phyloP scores from a whole-genome alignment of 1,139 yeast species.

The Blastobotrys persicus region DNA sequence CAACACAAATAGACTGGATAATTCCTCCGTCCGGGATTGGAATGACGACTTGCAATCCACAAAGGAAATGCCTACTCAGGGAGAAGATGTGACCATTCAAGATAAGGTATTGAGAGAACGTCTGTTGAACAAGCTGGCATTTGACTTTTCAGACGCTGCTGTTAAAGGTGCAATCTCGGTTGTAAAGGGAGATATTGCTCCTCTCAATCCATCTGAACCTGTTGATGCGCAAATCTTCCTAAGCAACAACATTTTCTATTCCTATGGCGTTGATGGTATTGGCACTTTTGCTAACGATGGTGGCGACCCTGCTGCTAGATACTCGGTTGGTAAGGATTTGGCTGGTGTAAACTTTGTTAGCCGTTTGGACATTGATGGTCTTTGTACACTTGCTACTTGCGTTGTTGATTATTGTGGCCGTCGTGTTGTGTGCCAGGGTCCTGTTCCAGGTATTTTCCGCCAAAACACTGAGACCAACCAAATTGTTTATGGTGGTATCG shows the following conservation, averaged over 20 bases:
- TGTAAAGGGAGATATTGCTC: conserved; percentile 65
- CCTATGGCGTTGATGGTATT: conserved; percentile 71
- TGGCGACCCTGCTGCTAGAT: conserved; percentile 84
- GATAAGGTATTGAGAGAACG: conserved; percentile 78
- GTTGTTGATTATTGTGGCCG: conserved; percentile 88
- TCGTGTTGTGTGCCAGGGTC: conserved; percentile 87
- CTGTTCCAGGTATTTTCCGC: conserved; percentile 92
- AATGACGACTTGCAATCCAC: conserved; percentile 86
- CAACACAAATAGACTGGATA: conserved; percentile 13
- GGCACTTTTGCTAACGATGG: conserved; percentile 66
- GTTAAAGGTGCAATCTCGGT: conserved; percentile 77
- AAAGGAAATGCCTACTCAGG: conserved; percentile 57
- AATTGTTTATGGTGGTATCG: conserved; percentile 72
- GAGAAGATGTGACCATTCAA: conserved; percentile 41
- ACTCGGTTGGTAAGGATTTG: conserved; percentile 76
- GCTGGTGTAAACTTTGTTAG: conserved; percentile 68
- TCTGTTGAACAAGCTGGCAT: conserved; percentile 65
- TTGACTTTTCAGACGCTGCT: conserved; percentile 76
- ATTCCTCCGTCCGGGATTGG: conserved; percentile 58
- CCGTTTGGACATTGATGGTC: conserved; percentile 60
- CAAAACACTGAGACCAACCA: conserved; percentile 46
- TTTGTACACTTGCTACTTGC: conserved; percentile 72
- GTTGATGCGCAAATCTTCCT: conserved; percentile 62
- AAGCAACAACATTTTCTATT: conserved; percentile 83
- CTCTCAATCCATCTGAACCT: conserved; percentile 78